A percentile compares a stretch with the other conserved stretches of the same genome.
Conservation (phyloP, 1,139 yeast genomes). For the Yamadazyma blattariae region DNA sequence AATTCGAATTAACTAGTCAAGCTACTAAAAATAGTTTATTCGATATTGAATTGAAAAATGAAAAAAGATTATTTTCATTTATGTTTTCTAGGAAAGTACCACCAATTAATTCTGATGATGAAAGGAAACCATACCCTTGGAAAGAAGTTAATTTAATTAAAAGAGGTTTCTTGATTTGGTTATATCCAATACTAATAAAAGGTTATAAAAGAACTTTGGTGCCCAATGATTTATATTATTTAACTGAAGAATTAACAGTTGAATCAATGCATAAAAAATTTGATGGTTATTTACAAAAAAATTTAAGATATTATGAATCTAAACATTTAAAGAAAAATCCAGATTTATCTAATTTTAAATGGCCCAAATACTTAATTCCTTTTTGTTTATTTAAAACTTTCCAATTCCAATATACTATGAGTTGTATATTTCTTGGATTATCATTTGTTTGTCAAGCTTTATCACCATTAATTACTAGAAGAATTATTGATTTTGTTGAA, state of each 20-base stretch:
- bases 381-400: constrained; percentile 38
- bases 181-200: constrained; percentile 36
- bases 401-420: constrained; percentile 32
- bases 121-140: constrained; percentile 40
- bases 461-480: constrained; percentile 41
- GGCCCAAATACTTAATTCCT: constrained; percentile 39
- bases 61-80: constrained; percentile 31
- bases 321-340: constrained; percentile 23
- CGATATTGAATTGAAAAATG: constrained; percentile 18
- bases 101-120: constrained; percentile 33
- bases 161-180: constrained; percentile 39
- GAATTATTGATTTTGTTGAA: constrained; percentile 41
- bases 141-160: constrained; percentile 21
- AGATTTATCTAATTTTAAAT: constrained; percentile 25
- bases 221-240: constrained; percentile 38
- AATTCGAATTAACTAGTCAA: neutral
- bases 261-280: constrained; percentile 34
- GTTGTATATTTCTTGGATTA: constrained; percentile 33
- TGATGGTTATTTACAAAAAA: constrained; percentile 22
- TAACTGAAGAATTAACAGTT: constrained; percentile 40
- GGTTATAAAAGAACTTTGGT: constrained; percentile 44
- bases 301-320: constrained; percentile 21
- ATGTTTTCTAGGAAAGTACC: constrained; percentile 36
- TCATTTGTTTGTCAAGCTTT: constrained; percentile 39
- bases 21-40: neutral